Percentiles rank a stretch among this genome's conserved stretches.
phyloP scores from a whole-genome alignment of 2,329 filamentous ascomycete species.

The Myriosclerotinia curreyana region DNA sequence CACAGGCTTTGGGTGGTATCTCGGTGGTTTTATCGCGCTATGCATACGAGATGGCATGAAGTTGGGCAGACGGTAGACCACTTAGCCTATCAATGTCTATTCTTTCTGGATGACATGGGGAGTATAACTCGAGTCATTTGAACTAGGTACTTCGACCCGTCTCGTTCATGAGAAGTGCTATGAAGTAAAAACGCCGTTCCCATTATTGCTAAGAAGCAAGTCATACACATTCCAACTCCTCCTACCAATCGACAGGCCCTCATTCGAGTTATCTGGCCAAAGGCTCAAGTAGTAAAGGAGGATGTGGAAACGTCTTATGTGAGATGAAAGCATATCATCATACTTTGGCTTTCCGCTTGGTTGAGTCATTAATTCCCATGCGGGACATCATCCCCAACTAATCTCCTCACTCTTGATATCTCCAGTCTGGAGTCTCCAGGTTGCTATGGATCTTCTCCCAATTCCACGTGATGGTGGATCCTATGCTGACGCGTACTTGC shows the following conservation, averaged over 20 bases:
- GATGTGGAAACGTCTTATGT: background rate
- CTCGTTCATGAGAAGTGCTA: background rate
- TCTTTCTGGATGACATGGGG: background rate
- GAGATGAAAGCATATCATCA: background rate
- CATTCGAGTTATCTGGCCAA: background rate
- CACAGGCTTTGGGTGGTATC: background rate
- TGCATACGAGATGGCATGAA: background rate
- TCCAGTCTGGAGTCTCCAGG: slow-evolving; percentile 12
- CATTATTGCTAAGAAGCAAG: background rate
- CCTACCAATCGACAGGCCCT: background rate
- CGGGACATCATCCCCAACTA: background rate
- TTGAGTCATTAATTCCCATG: background rate
- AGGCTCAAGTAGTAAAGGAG: too few relatives aligned
- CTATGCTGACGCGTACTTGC: background rate
- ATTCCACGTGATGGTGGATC: slow-evolving; percentile 1
- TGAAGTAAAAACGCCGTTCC: too few relatives aligned
- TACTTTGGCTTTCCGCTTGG: background rate
- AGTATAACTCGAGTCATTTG: background rate
- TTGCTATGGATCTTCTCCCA: background rate
- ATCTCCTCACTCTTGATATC: background rate
- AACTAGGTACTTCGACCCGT: background rate
- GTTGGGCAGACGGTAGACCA: too few relatives aligned
- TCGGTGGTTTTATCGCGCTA: background rate
- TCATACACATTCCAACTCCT: background rate
- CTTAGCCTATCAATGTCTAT: background rate